These are phyloP conservation scores for Tuber umbilicatum DNA, from an alignment of 495 filamentous ascomycete genomes.

Conservation along the genomic window DNA sequence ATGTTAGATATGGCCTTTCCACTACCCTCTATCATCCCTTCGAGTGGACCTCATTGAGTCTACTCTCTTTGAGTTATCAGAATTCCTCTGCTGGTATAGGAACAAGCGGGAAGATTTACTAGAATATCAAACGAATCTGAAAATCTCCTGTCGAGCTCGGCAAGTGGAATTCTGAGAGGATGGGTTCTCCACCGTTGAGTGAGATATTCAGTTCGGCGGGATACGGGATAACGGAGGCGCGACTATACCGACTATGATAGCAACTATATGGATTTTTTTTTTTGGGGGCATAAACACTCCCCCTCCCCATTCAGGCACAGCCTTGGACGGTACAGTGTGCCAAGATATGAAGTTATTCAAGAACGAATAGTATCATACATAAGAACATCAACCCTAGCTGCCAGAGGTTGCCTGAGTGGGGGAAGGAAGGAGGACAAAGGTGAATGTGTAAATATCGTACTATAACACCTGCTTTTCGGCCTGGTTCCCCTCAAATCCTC, in stretches of 20 bases:
- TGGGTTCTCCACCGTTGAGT: background rate
- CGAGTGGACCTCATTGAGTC: background rate
- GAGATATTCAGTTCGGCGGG: background rate
- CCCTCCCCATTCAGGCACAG: background rate
- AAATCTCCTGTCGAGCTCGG: background rate
- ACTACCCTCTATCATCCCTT: background rate
- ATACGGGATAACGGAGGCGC: background rate
- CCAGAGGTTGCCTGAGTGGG: background rate
- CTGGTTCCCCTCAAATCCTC: background rate
- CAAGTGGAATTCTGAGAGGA: background rate
- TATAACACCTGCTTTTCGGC: background rate
- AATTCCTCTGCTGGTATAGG: no score
- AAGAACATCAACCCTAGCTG: background rate
- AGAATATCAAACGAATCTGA: background rate
- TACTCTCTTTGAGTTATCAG: background rate
- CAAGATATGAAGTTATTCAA: conserved; percentile 1
- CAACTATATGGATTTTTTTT: no score
- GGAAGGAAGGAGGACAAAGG: background rate
- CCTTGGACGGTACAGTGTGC: background rate
- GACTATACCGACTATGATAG: no score
- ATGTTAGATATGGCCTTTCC: background rate
- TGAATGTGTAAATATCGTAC: background rate
- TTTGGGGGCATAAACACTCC: background rate
- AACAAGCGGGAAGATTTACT: background rate
- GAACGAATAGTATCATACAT: background rate